These are phyloP conservation scores for Leptodermis oblonga DNA, from an alignment of 257 asterid genomes.

Conservation along the genomic window DNA sequence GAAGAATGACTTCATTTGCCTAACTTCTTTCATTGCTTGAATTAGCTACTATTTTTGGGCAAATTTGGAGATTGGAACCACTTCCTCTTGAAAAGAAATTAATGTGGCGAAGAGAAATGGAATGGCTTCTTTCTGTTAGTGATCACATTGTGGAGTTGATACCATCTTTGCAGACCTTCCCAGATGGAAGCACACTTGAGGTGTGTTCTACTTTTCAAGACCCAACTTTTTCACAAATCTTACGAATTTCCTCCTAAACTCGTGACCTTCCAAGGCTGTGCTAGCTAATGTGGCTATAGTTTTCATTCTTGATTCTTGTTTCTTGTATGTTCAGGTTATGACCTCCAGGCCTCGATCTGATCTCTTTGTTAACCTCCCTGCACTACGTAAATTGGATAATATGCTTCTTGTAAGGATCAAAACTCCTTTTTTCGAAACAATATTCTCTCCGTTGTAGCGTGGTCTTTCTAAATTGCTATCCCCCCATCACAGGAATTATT, in stretches of 20 bases:
- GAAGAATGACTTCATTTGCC: not conserved
- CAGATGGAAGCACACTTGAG: conserved; percentile 80
- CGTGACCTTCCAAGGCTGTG: not conserved
- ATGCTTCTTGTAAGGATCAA: conserved; percentile 68
- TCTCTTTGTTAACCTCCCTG: conserved; percentile 72
- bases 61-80: conserved; percentile 89
- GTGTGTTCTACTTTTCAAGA: conserved; percentile 24
- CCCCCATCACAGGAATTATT: conserved; percentile 48
- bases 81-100: conserved; percentile 45
- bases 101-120: conserved; percentile 89
- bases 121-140: conserved; percentile 70
- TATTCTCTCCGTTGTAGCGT: not conserved
- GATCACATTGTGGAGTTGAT: conserved; percentile 75
- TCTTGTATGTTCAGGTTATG: conserved; percentile 51
- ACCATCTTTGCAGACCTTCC: conserved; percentile 75
- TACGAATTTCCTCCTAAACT: not conserved
- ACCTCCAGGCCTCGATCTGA: conserved; percentile 68
- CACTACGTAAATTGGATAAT: conserved; percentile 72
- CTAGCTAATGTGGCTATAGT: not conserved
- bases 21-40: not conserved
- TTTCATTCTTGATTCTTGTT: no score
- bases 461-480: conserved; percentile 6
- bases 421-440: not conserved
- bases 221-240: not conserved
- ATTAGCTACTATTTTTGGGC: conserved; percentile 80